Evolutionary conservation across 257 asterid species (phyloP), one percentile per base, ranked within the genome.

Genomic region (Solanum sejunctum): DNA sequence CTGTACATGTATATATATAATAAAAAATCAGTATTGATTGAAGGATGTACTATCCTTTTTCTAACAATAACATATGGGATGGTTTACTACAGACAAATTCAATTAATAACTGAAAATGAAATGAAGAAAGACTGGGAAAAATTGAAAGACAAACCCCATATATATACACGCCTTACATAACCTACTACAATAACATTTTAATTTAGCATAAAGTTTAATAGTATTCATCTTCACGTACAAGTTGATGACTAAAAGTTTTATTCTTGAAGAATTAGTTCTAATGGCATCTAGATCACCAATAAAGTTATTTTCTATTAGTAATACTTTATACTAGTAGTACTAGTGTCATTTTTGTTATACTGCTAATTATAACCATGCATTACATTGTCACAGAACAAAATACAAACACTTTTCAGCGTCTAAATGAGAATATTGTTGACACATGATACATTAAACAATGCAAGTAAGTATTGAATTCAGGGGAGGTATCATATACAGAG

Each of bases 141-240:
- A 9, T 49, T 49, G 63, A 80, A 32, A 54, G 87, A 52, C 71
- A 67, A 86, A 88, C 87, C 93, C 91, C 91, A 92, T 93, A 86
- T 81, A 81, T 93, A 86, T 80, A 81, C 83, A 85, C 88, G 67
- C 70, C n/a, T 55, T 45, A 16, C 56, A 26, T 49, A 36, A 26
- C 63, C 84, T 41, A n/a, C 8, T 55, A 18, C 26, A 23, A 58
- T 58, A 80, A 15, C 70, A 54, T 20, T 57, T 67, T 36, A 57
- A 18, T 80, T 39, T 28, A 18, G 54, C 32, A 56, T 57, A 17
- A 9, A 8, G 15, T 51, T 75, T 75, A 13, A 15, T 15, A 21
- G 32, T 15, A 12, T 54, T n/a, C 4, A 73, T 7, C 81, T 73
- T 73, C 81, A 73, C 81, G 47, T 45, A 47, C 43, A 78, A 78